A percentile compares a stretch with the other conserved stretches of the same genome.
phyloP scores from a whole-genome alignment of 306 rosid species.

The Astragalus membranaceus region DNA sequence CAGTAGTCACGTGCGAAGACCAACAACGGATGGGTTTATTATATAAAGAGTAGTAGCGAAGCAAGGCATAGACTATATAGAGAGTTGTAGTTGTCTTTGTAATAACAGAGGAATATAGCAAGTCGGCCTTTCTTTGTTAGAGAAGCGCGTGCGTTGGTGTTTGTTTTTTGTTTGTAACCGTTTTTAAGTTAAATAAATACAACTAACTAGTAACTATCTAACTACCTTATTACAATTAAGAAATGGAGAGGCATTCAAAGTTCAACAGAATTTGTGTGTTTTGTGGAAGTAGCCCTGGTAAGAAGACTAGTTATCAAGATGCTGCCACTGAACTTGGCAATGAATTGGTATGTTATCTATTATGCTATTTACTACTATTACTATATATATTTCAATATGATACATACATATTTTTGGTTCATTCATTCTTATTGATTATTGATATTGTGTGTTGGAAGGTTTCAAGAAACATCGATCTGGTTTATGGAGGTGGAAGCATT shows the following conservation, averaged over 20 bases:
- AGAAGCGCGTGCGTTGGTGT: too few relatives aligned
- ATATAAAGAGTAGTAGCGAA: not conserved
- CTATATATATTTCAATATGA: too few relatives aligned
- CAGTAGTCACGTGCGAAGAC: not conserved
- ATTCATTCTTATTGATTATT: not conserved
- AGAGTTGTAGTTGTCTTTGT: not conserved
- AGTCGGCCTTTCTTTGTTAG: too few relatives aligned
- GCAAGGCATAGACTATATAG: not conserved
- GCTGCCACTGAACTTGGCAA: conserved; percentile 94
- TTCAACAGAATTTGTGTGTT: conserved; percentile 94
- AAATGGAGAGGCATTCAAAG: conserved; percentile 72
- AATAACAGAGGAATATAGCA: not conserved
- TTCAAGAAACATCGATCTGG: conserved; percentile 92
- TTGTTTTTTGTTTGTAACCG: not conserved
- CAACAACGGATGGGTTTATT: not conserved
- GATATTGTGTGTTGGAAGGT: conserved; percentile 43
- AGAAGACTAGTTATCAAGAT: conserved; percentile 85
- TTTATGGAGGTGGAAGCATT: conserved; percentile 98
- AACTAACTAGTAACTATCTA: not conserved
- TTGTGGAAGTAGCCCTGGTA: conserved; percentile 99
- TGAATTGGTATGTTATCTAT: conserved; percentile 67
- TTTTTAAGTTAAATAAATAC: not conserved
- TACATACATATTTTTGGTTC: too few relatives aligned
- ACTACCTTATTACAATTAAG: conserved; percentile 1
- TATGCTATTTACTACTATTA: too few relatives aligned